Percentiles rank a stretch among this genome's conserved stretches.
Evolutionary conservation across 805 yeast species (phyloP).

Genomic region (Blastobotrys attinorum): DNA sequence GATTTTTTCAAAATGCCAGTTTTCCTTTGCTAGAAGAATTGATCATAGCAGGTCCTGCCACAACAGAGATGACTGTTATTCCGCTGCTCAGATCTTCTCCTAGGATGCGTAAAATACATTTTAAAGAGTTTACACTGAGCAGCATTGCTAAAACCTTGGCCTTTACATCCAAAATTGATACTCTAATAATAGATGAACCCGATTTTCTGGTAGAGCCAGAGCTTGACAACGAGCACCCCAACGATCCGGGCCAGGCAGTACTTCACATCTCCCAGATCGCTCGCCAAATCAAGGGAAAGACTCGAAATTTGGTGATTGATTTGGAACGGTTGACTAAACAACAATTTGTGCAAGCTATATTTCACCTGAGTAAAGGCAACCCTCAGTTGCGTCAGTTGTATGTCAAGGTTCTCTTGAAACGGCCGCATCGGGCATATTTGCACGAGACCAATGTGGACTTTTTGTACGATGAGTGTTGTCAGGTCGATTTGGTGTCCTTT

Average conservation of each 20-base stretch:
- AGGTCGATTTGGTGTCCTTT: too few relatives aligned
- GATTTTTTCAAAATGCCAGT: too few relatives aligned
- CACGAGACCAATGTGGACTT: neutral
- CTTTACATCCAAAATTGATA: neutral
- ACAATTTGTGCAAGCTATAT: neutral
- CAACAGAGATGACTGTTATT: too few relatives aligned
- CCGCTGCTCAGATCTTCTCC: too few relatives aligned
- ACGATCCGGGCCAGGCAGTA: neutral
- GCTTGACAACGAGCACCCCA: neutral
- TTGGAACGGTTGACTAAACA: neutral
- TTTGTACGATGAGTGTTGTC: too few relatives aligned
- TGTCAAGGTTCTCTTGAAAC: neutral
- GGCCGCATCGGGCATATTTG: neutral
- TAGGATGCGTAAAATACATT: too few relatives aligned
- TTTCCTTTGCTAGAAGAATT: neutral
- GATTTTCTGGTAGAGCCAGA: neutral
- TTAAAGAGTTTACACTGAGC: neutral
- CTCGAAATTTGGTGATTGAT: neutral
- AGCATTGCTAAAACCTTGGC: neutral
- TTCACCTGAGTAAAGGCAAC: neutral
- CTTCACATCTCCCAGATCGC: neutral
- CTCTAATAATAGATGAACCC: neutral
- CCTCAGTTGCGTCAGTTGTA: neutral
- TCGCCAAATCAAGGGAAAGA: too few relatives aligned
- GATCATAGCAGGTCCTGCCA: too few relatives aligned